phyloP scores from a whole-genome alignment of 2,329 filamentous ascomycete genomes.

The Fusarium palustre region DNA sequence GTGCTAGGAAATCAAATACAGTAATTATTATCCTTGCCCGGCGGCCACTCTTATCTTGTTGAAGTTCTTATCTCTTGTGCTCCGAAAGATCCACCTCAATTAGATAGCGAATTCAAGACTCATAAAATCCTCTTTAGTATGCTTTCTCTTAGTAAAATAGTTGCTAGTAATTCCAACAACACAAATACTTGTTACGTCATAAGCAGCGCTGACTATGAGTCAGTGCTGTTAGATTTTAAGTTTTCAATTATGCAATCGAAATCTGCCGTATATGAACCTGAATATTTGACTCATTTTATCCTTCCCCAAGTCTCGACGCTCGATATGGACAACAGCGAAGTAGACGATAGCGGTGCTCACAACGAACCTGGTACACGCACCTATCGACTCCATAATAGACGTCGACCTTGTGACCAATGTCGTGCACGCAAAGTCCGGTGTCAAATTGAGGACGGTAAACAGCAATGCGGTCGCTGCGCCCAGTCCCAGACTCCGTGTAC shows the following conservation, averaged over 20 bases:
- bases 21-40: too few species aligned
- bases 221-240: background rate
- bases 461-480: background rate
- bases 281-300: background rate
- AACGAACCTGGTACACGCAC: background rate
- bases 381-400: background rate
- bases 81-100: too few species aligned
- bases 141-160: too few species aligned
- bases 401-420: background rate
- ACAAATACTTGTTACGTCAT: too few species aligned
- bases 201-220: background rate
- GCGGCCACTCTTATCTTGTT: too few species aligned
- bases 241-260: background rate
- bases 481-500: background rate
- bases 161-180: too few species aligned
- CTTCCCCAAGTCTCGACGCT: accelerated
- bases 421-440: background rate
- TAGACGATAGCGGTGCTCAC: background rate
- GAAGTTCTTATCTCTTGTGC: too few species aligned
- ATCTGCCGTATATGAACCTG: accelerated
- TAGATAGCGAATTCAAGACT: too few species aligned
- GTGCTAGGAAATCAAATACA: too few species aligned
- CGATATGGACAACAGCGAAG: background rate
- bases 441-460: background rate
- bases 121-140: too few species aligned